These are phyloP conservation scores for Trametes coccinea DNA, from an alignment of 768 basidiomycete genomes.

Conservation along the genomic window DNA sequence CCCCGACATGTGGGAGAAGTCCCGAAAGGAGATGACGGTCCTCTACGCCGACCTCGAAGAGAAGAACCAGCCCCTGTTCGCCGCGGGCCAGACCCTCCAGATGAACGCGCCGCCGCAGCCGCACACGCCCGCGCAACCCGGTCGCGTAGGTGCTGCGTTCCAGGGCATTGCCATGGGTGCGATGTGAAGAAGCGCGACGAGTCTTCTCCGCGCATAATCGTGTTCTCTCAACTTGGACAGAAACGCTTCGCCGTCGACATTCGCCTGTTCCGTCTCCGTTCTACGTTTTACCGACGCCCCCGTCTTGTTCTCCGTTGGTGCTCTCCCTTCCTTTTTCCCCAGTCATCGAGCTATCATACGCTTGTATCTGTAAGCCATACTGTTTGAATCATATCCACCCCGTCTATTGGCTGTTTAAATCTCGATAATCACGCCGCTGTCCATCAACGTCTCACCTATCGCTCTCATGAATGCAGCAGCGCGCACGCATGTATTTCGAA, in stretches of 20 bases:
- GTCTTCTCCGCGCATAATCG: neutral
- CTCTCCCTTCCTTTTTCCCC: conserved; percentile 10
- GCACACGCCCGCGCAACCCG: conserved; percentile 29
- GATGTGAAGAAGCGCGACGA: conserved; percentile 32
- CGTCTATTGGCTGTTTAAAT: conserved; percentile 14
- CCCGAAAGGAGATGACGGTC: conserved; percentile 76
- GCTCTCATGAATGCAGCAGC: too few relatives aligned
- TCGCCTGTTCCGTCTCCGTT: neutral
- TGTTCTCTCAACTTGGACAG: conserved; percentile 14
- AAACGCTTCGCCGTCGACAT: conserved; percentile 3
- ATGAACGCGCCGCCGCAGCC: conserved; percentile 32
- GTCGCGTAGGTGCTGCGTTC: conserved; percentile 39
- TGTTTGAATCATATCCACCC: conserved; percentile 27
- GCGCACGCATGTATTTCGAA: too few relatives aligned
- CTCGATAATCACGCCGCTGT: neutral
- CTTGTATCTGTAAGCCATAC: conserved; percentile 35
- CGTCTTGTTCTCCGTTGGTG: conserved; percentile 12
- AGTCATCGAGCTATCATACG: conserved; percentile 32
- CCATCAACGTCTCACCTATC: too few relatives aligned
- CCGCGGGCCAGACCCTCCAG: conserved; percentile 37
- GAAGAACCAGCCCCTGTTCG: conserved; percentile 65
- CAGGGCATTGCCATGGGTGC: conserved; percentile 53
- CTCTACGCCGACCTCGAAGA: conserved; percentile 75
- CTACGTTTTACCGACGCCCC: neutral
- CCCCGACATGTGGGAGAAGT: conserved; percentile 74